These are phyloP conservation scores for Sarocladium brachiariae DNA, from an alignment of 2,329 filamentous ascomycete species.

Conservation along the genomic window DNA sequence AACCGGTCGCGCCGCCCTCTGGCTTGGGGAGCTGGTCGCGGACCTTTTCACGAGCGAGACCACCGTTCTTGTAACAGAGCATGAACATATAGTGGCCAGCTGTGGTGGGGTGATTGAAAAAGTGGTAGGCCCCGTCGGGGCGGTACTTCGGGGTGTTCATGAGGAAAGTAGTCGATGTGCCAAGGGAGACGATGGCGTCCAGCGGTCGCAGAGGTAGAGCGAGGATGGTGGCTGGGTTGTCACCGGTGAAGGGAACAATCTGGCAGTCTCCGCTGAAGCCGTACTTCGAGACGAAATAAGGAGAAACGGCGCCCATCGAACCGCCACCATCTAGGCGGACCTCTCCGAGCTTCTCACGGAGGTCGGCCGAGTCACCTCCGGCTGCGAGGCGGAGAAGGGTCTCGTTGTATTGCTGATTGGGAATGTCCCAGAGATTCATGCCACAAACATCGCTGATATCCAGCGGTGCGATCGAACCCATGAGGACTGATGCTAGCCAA, in stretches of 20 bases:
- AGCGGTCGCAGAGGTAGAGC: constrained; percentile 78
- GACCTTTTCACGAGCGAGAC: constrained; percentile 82
- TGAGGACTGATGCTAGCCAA: constrained; percentile 84
- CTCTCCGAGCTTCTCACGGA: constrained; percentile 72
- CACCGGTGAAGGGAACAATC: constrained; percentile 83
- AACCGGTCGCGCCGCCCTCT: constrained; percentile 45
- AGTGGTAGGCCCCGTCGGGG: constrained; percentile 87
- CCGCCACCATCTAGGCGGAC: constrained; percentile 75
- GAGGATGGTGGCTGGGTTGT: constrained; percentile 93
- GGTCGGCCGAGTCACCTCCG: constrained; percentile 48
- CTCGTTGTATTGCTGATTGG: constrained; percentile 65
- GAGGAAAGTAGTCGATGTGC: constrained; percentile 93
- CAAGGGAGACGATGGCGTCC: constrained; percentile 90
- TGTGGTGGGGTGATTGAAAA: constrained; percentile 96
- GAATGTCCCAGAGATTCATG: constrained; percentile 94
- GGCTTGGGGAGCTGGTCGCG: constrained; percentile 67
- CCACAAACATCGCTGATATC: constrained; percentile 94
- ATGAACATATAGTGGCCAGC: constrained; percentile 97
- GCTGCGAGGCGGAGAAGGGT: constrained; percentile 69
- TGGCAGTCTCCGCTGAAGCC: constrained; percentile 70
- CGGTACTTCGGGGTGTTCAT: constrained; percentile 93
- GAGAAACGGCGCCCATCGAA: constrained; percentile 66
- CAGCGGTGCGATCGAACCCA: constrained; percentile 78
- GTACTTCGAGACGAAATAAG: constrained; percentile 74
- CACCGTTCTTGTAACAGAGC: constrained; percentile 99